A percentile compares a stretch with the other conserved stretches of the same genome.
Evolutionary conservation across 2,329 filamentous ascomycete genomes (phyloP).

Genomic region (Penicillium polonicum): DNA sequence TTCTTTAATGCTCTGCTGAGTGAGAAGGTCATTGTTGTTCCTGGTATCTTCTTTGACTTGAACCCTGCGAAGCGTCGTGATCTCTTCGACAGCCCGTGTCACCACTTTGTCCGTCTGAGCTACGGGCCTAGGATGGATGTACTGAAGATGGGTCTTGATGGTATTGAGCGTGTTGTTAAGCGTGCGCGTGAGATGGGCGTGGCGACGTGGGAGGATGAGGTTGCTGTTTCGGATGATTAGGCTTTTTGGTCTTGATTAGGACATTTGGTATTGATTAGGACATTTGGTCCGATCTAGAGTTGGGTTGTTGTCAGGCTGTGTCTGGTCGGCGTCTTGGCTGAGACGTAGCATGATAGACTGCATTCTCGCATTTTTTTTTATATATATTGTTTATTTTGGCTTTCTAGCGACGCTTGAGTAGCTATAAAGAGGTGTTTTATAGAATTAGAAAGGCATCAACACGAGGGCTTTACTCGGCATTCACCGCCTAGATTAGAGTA

Average conservation of each 20-base stretch:
- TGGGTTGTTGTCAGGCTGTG: not conserved
- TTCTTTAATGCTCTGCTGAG: conserved; percentile 93
- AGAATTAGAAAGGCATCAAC: too few relatives aligned
- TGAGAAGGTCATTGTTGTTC: conserved; percentile 95
- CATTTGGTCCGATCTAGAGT: not conserved
- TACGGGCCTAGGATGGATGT: conserved; percentile 82
- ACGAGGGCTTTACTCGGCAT: not conserved
- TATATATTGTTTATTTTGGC: not conserved
- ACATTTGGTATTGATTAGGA: not conserved
- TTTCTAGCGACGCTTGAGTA: not conserved
- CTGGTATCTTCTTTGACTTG: conserved; percentile 95
- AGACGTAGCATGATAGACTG: not conserved
- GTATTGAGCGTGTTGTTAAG: conserved; percentile 75
- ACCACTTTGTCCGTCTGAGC: conserved; percentile 83
- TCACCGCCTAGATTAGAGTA: not conserved
- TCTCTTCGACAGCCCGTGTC: conserved; percentile 90
- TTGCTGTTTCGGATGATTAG: conserved; percentile 38
- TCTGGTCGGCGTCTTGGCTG: not conserved
- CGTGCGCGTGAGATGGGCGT: conserved; percentile 37
- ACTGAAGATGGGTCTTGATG: conserved; percentile 75
- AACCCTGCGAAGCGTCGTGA: conserved; percentile 88
- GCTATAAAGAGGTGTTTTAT: too few relatives aligned
- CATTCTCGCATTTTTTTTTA: not conserved
- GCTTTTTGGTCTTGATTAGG: not conserved
- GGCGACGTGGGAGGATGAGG: conserved; percentile 36